Base-by-base conservation (phyloP, 2,329 filamentous ascomycete genomes). In the Periconia macrospinosa region DNA sequence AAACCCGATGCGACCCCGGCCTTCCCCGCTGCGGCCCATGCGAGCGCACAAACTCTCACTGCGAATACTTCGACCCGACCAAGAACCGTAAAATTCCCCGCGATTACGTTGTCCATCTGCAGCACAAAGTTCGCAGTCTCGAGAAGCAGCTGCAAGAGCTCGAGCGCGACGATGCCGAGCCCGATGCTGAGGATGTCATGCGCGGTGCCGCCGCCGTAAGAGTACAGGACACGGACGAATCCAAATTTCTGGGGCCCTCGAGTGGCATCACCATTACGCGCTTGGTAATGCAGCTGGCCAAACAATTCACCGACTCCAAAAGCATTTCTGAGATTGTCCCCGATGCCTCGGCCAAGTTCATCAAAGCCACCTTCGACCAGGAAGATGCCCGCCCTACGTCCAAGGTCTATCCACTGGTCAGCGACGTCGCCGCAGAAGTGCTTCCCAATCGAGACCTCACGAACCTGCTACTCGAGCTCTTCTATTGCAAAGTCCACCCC, bases 201-300 rank as follows among this genome's bases (percentile, higher is more conserved):
- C 88, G 92, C 19, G 90, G 90, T 0, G 91, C 91, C 19, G 92
- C 92, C 23, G 84, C 93, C 61, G 91, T 97, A 63, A 88, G 88
- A 42, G 85, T 97, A 49, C 87, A 89, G 66, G 90, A 93, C 65
- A 87, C 87, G 52, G 91, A 96, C 71, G 93, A 97, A 75, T 87
- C 90, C 15, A 90, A 93, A 58, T 97, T 94, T 70, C 80, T 99
- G 2, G 94, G 94, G 0, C 90, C 94, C 2, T 96, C 92, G 46
- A 97, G 93, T 72, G 94, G 93, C 55, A 96, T 97, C 66, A 91
- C 92, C 68, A 96, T 97, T 79, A 96, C 92, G 13, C 86, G 93
- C 30, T 82, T 97, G 62, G 87, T 99, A 11, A 97, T 99, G 89
- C 92, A 97, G 72, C 86, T 96, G 74, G 93, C 93, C 49, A 97